Percentiles rank a stretch among this genome's conserved stretches.
Conservation (phyloP, 108 stramenopile species). For the Skeletonema potamos region DNA sequence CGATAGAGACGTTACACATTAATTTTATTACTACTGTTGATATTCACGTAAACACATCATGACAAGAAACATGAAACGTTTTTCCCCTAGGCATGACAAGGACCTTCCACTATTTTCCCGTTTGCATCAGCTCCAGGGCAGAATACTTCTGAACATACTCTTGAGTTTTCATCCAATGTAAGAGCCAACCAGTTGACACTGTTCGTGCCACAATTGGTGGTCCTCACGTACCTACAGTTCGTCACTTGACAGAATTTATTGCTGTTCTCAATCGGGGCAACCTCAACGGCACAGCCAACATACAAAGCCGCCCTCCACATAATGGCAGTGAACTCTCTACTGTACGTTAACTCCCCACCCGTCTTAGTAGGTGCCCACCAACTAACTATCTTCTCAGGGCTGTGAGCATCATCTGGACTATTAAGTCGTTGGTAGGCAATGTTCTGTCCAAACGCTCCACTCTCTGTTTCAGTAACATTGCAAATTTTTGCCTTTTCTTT, state of each 20-base stretch:
- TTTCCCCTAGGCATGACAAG: background rate
- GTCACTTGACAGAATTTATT: background rate
- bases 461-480: background rate
- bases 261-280: background rate
- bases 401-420: background rate
- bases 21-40: conserved; percentile 1
- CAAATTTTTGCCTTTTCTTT: background rate
- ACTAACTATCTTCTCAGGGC: background rate
- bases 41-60: too few relatives aligned
- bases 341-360: background rate
- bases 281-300: background rate
- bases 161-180: background rate
- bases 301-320: background rate
- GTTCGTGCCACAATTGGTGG: background rate
- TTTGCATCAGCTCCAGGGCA: background rate
- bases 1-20: background rate
- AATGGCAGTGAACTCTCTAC: background rate
- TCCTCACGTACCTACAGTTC: background rate
- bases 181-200: background rate
- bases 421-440: background rate
- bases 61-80: too few relatives aligned
- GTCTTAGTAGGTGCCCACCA: background rate
- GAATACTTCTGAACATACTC: background rate
- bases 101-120: background rate
- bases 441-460: background rate